Percentiles rank a stretch among this genome's conserved stretches.
Conservation (phyloP, 2,329 filamentous ascomycete genomes). For the Aspergillus persii region DNA sequence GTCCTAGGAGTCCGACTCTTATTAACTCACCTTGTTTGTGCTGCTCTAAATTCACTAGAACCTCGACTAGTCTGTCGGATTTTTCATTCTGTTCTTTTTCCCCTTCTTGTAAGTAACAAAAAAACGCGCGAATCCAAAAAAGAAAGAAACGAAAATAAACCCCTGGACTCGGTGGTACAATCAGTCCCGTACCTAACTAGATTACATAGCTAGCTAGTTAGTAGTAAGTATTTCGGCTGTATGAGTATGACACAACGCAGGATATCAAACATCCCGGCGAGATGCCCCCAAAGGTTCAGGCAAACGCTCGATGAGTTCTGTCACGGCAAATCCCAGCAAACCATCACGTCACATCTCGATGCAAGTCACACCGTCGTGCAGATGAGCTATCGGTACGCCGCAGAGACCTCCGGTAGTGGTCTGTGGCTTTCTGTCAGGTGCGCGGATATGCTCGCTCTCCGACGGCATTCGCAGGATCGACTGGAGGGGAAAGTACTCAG, state of each 20-base stretch:
- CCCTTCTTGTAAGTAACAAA: too few species aligned
- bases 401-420: background rate
- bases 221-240: too few species aligned
- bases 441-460: background rate
- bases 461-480: background rate
- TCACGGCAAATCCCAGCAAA: background rate
- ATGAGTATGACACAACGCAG: background rate
- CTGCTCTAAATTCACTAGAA: background rate
- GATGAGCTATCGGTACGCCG: conserved; percentile 13
- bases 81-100: background rate
- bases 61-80: background rate
- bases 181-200: too few species aligned
- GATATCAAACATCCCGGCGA: background rate
- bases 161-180: too few species aligned
- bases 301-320: background rate
- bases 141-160: too few species aligned
- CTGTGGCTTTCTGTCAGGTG: background rate
- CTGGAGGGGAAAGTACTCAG: background rate
- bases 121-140: too few species aligned
- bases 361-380: conserved; percentile 11
- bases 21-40: background rate
- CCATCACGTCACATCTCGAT: conserved; percentile 4
- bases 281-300: background rate
- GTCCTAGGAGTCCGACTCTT: background rate
- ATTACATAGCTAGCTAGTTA: too few species aligned